Evolutionary conservation across 2,329 filamentous ascomycete genomes (phyloP), one percentile per base, ranked within the genome.

Genomic region (Diaporthe sp.): DNA sequence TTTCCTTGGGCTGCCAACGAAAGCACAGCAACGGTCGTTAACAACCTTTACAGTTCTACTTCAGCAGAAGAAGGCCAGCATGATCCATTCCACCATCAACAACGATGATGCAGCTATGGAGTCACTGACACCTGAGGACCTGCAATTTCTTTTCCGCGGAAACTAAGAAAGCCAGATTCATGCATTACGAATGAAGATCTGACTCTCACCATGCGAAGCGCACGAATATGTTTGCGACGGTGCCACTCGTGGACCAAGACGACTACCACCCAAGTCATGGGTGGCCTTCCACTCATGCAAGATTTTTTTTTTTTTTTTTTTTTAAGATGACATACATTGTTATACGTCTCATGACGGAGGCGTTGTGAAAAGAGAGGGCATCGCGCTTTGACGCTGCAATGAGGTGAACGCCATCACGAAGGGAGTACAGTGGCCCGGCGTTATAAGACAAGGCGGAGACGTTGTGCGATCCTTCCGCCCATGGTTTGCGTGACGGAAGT

Each of bases 61-160:
- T 35, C 97, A 99, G 82, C 97, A 99, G 86, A 99, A 99, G 90
- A 99, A 99, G 86, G 95, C 96, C 0, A 96, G 94, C 81, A 96
- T 99, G 94, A 99, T 99, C 81, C 94, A 96, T 79, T 96, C 95
- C 37, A 99, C 97, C 0, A 96, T 99, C 83, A 98, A 98, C 83
- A 94, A 94, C 56, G 96, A 98, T 81, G 93, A 97, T 79, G 89
- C 94, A 59, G 95, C 96, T 0, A 94, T 98, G 90, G 95, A 98
- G 81, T 96, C 95, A 72, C 86, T 99, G 76, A 97, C 92, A 19
- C 92, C 94, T 0, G 93, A 96, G 82, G 97, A 99, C 81, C 94
- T 99, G 89, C 94, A 98, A 84, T 99, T 99, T 84, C 86, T 99
- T 77, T 99, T 99, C 89, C 91, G 96, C 47, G 96, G 95, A 69